Evolutionary conservation across 1,284 basidiomycete species (phyloP), one percentile per base, ranked within the genome.

Genomic region (Ustilago loliicola): DNA sequence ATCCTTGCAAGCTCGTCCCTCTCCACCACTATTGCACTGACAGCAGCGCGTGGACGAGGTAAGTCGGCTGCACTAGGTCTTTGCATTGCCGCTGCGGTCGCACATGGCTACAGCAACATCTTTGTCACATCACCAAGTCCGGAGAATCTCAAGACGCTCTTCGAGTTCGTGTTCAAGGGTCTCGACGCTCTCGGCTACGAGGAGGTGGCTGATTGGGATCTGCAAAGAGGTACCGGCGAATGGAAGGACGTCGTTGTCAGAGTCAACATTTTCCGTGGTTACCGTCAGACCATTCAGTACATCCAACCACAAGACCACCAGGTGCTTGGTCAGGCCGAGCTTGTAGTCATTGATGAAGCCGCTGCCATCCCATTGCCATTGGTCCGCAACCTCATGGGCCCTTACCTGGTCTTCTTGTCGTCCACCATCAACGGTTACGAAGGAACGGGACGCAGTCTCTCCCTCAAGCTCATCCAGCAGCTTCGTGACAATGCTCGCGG

Each of bases 351-450:
- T 70, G 97, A 99, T 81, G 97, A 99, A 88, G 97, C 96, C 3
- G 97, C 97, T 7, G 97, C 97, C 19, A 98, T 99, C 67, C 97
- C 97, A 0, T 91, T 99, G 48, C 94, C 96, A 4, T 91, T 98
- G 27, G 96, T 99, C 21, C 92, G 93, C 75, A 95, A 95, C 82
- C 92, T 99, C 69, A 92, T 99, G 72, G 97, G 97, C 0, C 96
- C 96, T 0, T 99, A 99, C 87, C 93, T 98, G 48, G 95, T 99
- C 58, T 98, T 99, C 89, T 92, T 99, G 90, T 94, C 95, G 1
- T 97, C 95, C 21, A 99, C 97, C 2, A 96, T 99, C 88, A 98
- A 98, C 86, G 97, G 97, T 51, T 99, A 99, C 88, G 97, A 99
- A 89, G 97, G 97, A 23, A 99, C 97, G 0, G 97, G 97, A 21